Base-by-base conservation (phyloP, 257 asterid species). In the Voacanga thouarsii region DNA sequence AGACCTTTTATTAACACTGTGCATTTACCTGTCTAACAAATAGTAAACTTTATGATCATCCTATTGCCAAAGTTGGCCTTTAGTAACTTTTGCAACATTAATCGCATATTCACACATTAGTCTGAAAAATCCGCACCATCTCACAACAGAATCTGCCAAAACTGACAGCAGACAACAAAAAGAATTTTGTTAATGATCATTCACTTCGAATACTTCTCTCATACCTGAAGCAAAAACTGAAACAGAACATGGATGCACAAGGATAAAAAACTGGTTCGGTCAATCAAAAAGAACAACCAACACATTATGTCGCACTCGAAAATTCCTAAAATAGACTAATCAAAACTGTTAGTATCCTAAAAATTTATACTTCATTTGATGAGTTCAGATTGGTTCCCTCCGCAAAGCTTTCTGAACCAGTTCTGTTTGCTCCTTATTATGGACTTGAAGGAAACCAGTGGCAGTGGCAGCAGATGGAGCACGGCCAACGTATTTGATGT, bases 391-490 rank as follows among this genome's bases (percentile, higher is more conserved):
- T 43, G 92, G 92, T 43, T 90, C 92, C 19, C 76, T 89, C 86
- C 90, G 99, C 82, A 90, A 24, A 45, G 97, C 97, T 81, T 85
- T 90, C 81, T 90, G 92, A 65, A 94, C 85, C 8, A 94, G 84
- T 49, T 83, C 95, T 0, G 84, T 85, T 65, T 91, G 97, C 83
- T 94, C 97, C 84, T 91, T 91, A 24, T 37, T 43, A 80, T 94
- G 99, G 78, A 89, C 92, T 67, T 82, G 86, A 69, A 81, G 81
- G 76, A 92, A 94, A 55, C 99, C 99, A 15, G 99, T 94, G 51
- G 99, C 99, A 10, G 99, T 91, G 73, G 99, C 96, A 0, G 99
- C 99, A 73, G 99, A 92, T 23, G 98, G 94, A 75, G 89, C 91
- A 23, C 97, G 97, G 5, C 99, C 99, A 0, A 77, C 86, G n/a